Evolutionary conservation across 495 filamentous ascomycete species (phyloP).

Genomic region (Oidiodendron maius): DNA sequence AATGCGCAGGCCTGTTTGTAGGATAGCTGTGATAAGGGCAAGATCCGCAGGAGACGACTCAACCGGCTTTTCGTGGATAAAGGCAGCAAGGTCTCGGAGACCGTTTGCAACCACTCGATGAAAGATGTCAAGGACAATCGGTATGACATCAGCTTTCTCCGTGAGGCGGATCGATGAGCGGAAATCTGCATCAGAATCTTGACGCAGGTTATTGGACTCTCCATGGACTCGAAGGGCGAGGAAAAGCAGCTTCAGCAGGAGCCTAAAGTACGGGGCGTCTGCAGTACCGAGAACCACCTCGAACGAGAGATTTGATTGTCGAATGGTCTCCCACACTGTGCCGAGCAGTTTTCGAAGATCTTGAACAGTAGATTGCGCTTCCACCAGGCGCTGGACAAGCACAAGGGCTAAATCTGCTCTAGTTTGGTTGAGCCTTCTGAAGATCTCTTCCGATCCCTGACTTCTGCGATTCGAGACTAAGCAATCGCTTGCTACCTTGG

Average conservation of each 20-base stretch:
- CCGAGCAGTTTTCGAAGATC: conserved; percentile 59
- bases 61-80: conserved; percentile 56
- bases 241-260: conserved; percentile 78
- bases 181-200: conserved; percentile 4
- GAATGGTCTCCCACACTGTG: conserved; percentile 62
- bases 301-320: conserved; percentile 56
- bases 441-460: conserved; percentile 64
- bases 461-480: conserved; percentile 61
- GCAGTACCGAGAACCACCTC: conserved; percentile 51
- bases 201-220: not conserved
- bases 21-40: conserved; percentile 79
- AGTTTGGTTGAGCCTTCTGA: conserved; percentile 61
- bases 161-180: conserved; percentile 16
- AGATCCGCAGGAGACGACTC: conserved; percentile 63
- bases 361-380: conserved; percentile 49
- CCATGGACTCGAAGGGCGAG: conserved; percentile 61
- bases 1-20: conserved; percentile 76
- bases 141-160: conserved; percentile 31
- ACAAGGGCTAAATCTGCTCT: conserved; percentile 71
- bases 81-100: conserved; percentile 68
- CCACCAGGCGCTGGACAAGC: conserved; percentile 68
- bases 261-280: conserved; percentile 70
- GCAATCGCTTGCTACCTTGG: conserved; percentile 64
- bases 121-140: conserved; percentile 63
- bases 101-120: conserved; percentile 73